These are phyloP conservation scores for Neurospora hispaniola DNA, from an alignment of 495 filamentous ascomycete genomes.

Conservation along the genomic window DNA sequence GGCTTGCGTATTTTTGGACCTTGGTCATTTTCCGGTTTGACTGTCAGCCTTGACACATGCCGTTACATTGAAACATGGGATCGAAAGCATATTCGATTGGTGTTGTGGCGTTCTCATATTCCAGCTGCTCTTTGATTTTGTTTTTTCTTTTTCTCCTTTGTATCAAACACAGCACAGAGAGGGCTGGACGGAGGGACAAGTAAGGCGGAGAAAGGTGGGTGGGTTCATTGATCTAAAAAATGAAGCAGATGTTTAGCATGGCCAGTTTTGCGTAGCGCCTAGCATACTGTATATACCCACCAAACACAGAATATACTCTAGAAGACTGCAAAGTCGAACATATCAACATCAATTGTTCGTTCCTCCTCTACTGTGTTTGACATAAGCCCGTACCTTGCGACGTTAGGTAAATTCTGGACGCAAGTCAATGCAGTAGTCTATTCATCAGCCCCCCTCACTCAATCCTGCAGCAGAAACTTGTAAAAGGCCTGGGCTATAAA, in stretches of 20 bases:
- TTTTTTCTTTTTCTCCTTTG: neutral
- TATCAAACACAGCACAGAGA: neutral
- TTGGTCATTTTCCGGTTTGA: neutral
- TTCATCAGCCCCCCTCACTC: neutral
- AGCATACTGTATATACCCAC: neutral
- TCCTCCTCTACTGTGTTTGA: neutral
- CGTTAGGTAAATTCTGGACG: neutral
- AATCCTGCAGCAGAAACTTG: slow-evolving; percentile 54
- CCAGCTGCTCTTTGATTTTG: neutral
- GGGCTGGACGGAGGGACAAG: neutral
- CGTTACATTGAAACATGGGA: neutral
- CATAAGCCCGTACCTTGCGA: neutral
- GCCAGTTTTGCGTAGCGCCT: neutral
- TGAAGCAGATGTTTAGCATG: neutral
- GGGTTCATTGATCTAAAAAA: neutral
- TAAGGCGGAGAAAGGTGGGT: neutral
- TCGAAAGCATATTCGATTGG: neutral
- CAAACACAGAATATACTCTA: neutral
- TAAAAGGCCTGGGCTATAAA: slow-evolving; percentile 58
- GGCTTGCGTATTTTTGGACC: neutral
- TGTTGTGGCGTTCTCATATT: neutral
- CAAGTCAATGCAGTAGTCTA: neutral
- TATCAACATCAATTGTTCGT: neutral
- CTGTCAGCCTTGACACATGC: neutral
- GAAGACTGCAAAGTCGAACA: neutral